These are phyloP conservation scores for Verruconis gallopava DNA, from an alignment of 2,329 filamentous ascomycete species.

Conservation along the genomic window DNA sequence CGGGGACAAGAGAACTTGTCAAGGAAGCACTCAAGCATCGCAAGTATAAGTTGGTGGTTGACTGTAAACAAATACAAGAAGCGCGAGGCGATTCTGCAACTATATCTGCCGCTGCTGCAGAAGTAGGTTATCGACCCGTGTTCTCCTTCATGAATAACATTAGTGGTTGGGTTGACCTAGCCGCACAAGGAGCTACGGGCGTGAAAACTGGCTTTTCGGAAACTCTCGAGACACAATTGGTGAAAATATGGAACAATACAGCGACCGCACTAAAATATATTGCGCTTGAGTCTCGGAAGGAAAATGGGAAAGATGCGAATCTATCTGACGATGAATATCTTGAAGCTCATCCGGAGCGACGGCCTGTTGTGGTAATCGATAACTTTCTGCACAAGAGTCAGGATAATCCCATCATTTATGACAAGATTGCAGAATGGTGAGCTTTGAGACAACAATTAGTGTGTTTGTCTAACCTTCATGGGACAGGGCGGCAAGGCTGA, in stretches of 20 bases:
- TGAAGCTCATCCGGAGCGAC: slow-evolving; percentile 72
- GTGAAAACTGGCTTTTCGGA: slow-evolving; percentile 92
- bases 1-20: slow-evolving; percentile 79
- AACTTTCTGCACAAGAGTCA: slow-evolving; percentile 73
- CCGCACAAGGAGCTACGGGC: slow-evolving; percentile 84
- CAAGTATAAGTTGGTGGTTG: slow-evolving; percentile 68
- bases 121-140: slow-evolving; percentile 83
- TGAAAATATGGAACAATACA: slow-evolving; percentile 80
- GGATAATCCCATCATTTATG: slow-evolving; percentile 35
- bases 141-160: slow-evolving; percentile 96
- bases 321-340: slow-evolving; percentile 76
- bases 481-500: slow-evolving; percentile 58
- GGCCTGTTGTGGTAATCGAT: slow-evolving; percentile 78
- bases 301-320: slow-evolving; percentile 57
- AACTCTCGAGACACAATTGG: slow-evolving; percentile 76
- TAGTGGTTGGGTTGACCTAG: slow-evolving; percentile 82
- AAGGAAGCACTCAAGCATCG: slow-evolving; percentile 69
- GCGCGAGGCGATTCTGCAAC: slow-evolving; percentile 77
- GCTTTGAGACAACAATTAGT: slow-evolving; percentile 4
- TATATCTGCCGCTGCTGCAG: slow-evolving; percentile 64
- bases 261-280: slow-evolving; percentile 66
- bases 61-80: slow-evolving; percentile 89
- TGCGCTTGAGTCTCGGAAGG: slow-evolving; percentile 55
- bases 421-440: slow-evolving; percentile 57
- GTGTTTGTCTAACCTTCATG: background rate